Evolutionary conservation across 305 asterid species (phyloP), one percentile per base, ranked within the genome.

Genomic region (Plantago coronopus): DNA sequence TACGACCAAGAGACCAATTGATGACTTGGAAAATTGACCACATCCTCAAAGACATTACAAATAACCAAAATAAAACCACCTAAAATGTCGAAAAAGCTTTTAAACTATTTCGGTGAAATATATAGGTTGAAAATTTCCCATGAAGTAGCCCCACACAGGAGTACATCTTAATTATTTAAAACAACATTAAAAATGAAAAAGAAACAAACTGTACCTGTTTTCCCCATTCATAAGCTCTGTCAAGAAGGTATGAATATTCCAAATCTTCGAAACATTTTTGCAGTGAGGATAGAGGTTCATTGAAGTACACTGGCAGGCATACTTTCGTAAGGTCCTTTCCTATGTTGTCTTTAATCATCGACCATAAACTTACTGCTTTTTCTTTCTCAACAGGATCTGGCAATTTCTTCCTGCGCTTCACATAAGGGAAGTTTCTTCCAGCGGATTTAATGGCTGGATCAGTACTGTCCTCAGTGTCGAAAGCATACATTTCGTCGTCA

Each of bases 281-380:
- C 81, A 93, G 79, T 70, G 99, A 93, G 54, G 99, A 93, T 59
- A 89, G 78, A 66, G 99, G 97, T 81, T 93, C 99, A 25, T 93
- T 93, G 81, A 93, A 93, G 88, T 89, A 93, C 50, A 93, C 97
- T 13, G 99, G 97, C 57, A 93, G 94, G 53, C 99, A 93, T 7
- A 93, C 95, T 93, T 84, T 93, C 1, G 97, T 85, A 27, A 93
- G 97, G 79, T 93, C 97, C 79, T 93, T 93, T 74, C 95, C 96
- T 14, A 89, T 93, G 77, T 89, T 93, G 77, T 89, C 97, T 74
- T 93, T 93, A 67, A 89, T 89, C 94, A 93, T 93, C 6, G 99
- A 93, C 97, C 99, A 93, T 29, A 93, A 79, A 68, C 97, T 93
- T 70, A 87, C 95, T 59, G 96, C 97, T 83, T 87, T 87, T 77